phyloP scores from a whole-genome alignment of 176 grass and related monocot genomes.

The Cocos nucifera region DNA sequence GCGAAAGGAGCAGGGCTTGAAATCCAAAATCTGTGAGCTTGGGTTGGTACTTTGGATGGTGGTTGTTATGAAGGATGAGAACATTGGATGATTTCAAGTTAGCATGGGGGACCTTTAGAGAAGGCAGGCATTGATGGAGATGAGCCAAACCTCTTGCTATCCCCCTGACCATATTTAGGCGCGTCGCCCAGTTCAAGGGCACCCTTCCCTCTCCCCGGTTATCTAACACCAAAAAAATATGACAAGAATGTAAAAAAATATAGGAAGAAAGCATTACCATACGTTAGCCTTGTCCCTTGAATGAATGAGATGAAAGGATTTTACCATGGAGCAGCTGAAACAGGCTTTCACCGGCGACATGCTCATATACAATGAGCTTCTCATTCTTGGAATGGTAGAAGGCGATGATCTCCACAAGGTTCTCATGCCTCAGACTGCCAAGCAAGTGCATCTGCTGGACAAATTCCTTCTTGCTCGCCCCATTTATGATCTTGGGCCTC shows the following conservation, averaged over 20 bases:
- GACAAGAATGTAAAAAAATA: background rate
- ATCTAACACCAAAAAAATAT: conserved; percentile 23
- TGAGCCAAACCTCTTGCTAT: conserved; percentile 57
- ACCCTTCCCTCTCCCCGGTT: conserved; percentile 65
- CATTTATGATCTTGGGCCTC: conserved; percentile 66
- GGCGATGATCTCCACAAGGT: conserved; percentile 59
- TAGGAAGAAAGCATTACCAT: background rate
- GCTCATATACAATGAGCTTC: conserved; percentile 71
- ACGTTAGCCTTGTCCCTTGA: background rate
- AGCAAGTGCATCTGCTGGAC: conserved; percentile 66
- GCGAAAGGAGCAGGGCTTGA: conserved; percentile 38
- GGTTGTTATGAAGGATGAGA: conserved; percentile 20
- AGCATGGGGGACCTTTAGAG: conserved; percentile 66
- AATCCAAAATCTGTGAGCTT: conserved; percentile 80
- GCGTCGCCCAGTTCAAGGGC: conserved; percentile 60
- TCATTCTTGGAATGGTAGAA: conserved; percentile 82
- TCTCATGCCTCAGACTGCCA: conserved; percentile 70
- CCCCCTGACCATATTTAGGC: conserved; percentile 62
- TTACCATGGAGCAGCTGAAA: conserved; percentile 84
- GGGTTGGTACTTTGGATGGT: conserved; percentile 9
- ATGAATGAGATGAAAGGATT: no score
- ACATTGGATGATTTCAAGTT: conserved; percentile 91
- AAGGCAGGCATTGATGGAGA: conserved; percentile 50
- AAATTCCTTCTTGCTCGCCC: conserved; percentile 57
- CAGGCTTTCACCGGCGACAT: conserved; percentile 57